These are phyloP conservation scores for Clitopilus hobsonii DNA, from an alignment of 768 basidiomycete genomes.

Conservation along the genomic window DNA sequence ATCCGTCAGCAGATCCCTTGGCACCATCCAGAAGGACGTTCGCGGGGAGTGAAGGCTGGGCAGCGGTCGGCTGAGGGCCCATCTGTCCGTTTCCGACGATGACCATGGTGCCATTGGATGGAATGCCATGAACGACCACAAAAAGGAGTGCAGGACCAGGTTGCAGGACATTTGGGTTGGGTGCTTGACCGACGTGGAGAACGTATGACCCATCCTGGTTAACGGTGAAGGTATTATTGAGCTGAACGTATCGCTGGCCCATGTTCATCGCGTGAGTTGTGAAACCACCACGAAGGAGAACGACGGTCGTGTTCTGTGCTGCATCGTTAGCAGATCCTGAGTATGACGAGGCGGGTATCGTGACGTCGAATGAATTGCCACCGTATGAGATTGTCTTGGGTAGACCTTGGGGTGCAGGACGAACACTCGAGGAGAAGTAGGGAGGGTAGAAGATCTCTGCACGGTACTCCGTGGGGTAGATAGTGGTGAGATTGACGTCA, in stretches of 20 bases:
- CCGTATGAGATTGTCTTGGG: constrained; percentile 80
- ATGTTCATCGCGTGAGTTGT: constrained; percentile 87
- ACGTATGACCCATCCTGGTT: constrained; percentile 70
- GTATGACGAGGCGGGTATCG: constrained; percentile 62
- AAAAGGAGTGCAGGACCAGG: constrained; percentile 75
- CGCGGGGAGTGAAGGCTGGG: constrained; percentile 41
- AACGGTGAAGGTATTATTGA: constrained; percentile 71
- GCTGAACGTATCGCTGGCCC: constrained; percentile 74
- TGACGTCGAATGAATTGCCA: constrained; percentile 74
- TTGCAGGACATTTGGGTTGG: constrained; percentile 80
- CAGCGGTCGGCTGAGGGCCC: constrained; percentile 47
- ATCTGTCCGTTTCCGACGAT: constrained; percentile 66
- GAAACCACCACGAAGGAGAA: constrained; percentile 77
- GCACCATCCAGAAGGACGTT: constrained; percentile 41
- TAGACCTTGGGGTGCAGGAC: constrained; percentile 67
- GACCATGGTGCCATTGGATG: constrained; percentile 61
- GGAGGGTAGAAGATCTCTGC: constrained; percentile 90
- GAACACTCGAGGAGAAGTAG: constrained; percentile 70
- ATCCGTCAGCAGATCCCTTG: constrained; percentile 28
- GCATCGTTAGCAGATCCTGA: constrained; percentile 63
- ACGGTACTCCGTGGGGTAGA: constrained; percentile 74
- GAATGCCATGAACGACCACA: constrained; percentile 72
- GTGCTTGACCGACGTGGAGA: constrained; percentile 77
- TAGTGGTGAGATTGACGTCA: constrained; percentile 60
- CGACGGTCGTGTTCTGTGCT: constrained; percentile 71